These are phyloP conservation scores for Ensete ventricosum DNA, from an alignment of 176 grass and related monocot species.

Conservation along the genomic window DNA sequence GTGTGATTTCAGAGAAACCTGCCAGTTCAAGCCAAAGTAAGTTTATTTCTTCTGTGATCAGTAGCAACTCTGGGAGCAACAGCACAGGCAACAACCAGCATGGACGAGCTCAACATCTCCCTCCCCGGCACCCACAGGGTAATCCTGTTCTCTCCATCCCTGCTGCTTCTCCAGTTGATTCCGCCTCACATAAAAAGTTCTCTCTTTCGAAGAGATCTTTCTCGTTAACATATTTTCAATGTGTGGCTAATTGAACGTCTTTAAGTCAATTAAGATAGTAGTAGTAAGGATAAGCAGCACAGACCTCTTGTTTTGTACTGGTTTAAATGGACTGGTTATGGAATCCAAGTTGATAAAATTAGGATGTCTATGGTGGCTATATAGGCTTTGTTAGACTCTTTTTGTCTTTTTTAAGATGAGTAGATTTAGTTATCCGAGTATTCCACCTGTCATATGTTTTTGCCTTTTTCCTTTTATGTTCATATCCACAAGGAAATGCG, in stretches of 20 bases:
- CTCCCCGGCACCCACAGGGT: background rate
- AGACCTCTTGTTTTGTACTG: background rate
- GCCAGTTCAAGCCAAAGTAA: background rate
- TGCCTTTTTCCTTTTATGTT: background rate
- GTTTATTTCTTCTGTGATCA: background rate
- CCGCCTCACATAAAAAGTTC: background rate
- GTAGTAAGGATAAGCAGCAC: background rate
- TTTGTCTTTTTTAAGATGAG: background rate
- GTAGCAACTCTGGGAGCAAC: background rate
- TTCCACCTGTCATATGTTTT: background rate
- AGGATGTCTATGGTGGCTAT: background rate
- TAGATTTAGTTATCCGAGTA: background rate
- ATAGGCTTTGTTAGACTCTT: background rate
- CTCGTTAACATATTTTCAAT: background rate
- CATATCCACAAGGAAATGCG: background rate
- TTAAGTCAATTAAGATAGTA: background rate
- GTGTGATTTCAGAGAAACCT: constrained; percentile 3
- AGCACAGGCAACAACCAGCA: background rate
- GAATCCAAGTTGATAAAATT: background rate
- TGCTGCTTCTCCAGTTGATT: background rate
- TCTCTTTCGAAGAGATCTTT: constrained; percentile 4
- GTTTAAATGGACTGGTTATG: background rate
- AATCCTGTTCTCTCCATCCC: background rate
- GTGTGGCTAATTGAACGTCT: background rate
- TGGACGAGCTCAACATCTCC: background rate